A percentile compares a stretch with the other conserved stretches of the same genome.
Conservation (phyloP, 2,329 filamentous ascomycete species). For the Raffaelea arxii region DNA sequence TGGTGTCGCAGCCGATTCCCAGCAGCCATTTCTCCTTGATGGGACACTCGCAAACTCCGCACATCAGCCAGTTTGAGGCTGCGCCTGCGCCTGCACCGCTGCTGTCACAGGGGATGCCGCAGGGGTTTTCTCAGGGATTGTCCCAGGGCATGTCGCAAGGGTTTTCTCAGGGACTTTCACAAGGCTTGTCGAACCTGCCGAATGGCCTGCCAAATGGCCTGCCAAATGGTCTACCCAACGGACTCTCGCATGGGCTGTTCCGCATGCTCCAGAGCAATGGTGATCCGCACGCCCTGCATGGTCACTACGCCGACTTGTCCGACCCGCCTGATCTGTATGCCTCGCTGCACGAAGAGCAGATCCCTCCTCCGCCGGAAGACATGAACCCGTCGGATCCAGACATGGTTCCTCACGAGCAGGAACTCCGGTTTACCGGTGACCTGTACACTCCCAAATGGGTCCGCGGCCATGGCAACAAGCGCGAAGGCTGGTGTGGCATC, state of each 20-base stretch:
- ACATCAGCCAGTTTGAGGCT: conserved; percentile 7
- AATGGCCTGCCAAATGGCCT: conserved; percentile 50
- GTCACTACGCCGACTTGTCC: conserved; percentile 63
- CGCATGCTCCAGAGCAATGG: conserved; percentile 67
- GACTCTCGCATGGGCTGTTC: conserved; percentile 66
- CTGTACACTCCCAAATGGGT: conserved; percentile 79
- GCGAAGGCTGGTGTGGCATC: conserved; percentile 82
- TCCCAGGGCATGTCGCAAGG: not conserved
- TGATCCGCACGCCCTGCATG: conserved; percentile 55
- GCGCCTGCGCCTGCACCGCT: not conserved
- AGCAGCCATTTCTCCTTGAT: conserved; percentile 3
- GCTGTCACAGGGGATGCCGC: not conserved
- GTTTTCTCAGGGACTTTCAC: conserved; percentile 16
- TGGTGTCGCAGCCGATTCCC: too few species aligned
- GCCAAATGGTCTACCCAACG: conserved; percentile 49
- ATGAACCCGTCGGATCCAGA: conserved; percentile 73
- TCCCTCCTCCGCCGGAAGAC: conserved; percentile 66
- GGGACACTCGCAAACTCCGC: conserved; percentile 1
- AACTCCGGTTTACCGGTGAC: conserved; percentile 69
- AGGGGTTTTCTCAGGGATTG: not conserved
- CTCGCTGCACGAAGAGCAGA: conserved; percentile 63
- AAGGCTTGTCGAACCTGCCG: conserved; percentile 40
- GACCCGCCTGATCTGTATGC: conserved; percentile 71
- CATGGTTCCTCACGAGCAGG: conserved; percentile 67
- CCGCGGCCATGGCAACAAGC: conserved; percentile 75